phyloP scores from a whole-genome alignment of 352 stramenopile species.

The Phytophthora quininea region DNA sequence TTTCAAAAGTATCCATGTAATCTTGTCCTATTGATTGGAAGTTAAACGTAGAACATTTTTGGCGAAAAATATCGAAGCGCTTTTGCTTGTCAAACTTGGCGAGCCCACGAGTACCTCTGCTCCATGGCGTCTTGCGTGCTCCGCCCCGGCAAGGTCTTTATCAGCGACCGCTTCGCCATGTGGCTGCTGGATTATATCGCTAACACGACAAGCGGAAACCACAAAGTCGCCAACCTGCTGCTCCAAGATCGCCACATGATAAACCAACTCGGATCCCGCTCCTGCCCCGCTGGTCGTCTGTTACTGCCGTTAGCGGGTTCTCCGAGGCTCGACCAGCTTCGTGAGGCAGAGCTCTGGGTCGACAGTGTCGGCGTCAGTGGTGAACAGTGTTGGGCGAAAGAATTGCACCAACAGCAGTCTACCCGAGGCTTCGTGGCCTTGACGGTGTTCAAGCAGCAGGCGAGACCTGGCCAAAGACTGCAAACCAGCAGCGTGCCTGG shows the following conservation, averaged over 20 bases:
- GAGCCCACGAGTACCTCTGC: not conserved
- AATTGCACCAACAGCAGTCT: constrained; percentile 15
- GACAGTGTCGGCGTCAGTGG: constrained; percentile 10
- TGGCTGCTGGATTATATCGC: constrained; percentile 28
- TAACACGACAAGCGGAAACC: not conserved
- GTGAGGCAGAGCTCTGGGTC: constrained; percentile 23
- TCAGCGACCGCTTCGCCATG: constrained; percentile 41
- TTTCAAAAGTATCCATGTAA: not conserved
- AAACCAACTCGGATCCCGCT: constrained; percentile 22
- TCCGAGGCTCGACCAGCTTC: constrained; percentile 14
- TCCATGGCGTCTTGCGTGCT: constrained; percentile 7
- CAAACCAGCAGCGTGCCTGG: constrained; percentile 18
- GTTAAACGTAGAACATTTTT: not conserved
- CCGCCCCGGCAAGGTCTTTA: constrained; percentile 17
- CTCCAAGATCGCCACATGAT: constrained; percentile 27
- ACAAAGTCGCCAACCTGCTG: constrained; percentile 31
- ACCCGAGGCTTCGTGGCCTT: constrained; percentile 25
- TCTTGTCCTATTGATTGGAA: not conserved
- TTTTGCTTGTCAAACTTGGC: constrained; percentile 1
- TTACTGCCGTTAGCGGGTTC: constrained; percentile 32
- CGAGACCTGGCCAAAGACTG: not conserved
- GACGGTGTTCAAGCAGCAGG: constrained; percentile 35
- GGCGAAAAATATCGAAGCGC: constrained; percentile 1
- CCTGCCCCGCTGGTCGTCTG: constrained; percentile 36
- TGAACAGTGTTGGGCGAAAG: constrained; percentile 14